Evolutionary conservation across 106 monocot species (phyloP), one percentile per base, ranked within the genome.

Genomic region (Amphibolis antarctica): DNA sequence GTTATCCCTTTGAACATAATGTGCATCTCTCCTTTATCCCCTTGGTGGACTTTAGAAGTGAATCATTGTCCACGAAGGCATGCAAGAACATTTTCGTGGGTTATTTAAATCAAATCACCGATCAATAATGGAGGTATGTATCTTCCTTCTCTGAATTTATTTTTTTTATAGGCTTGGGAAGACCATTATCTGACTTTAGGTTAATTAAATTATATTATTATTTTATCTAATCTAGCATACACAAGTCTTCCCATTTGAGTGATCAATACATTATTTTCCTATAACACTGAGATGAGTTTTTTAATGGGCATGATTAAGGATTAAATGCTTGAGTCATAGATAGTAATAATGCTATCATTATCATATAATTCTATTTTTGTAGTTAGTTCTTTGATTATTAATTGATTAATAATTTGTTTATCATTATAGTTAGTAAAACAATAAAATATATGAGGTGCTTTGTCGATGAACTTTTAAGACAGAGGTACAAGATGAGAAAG

Each of bases 61-160:
- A 53, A 9, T 5, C 20, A 23, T 24, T 53, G 53, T 19, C 23
- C 53, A 24, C 53, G 53, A 50, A 15, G n/a, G 17, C n/a, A 50
- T 50, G 17, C n/a, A 20, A 5, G n/a, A n/a, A n/a, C n/a, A n/a
- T 50, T 36, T 50, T 50, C 50, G n/a, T 36, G 36, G 36, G 36
- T 36, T 36, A 36, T 2, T 7, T 2, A 36, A 4, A 50, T 15
- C 50, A 53, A 53, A 53, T 53, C 10, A 53, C 7, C 21, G 53
- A 36, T 36, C 36, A 36, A 36, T 21, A 53, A 53, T 53, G n/a
- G n/a, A 53, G 53, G 53, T 53, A 53, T 53, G 53, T 53, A 9
- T 53, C 23, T 53, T 53, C 20, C 23, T 53, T 53, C 1, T 36
- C 4, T 36, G 21, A 53, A 21, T 24, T 19, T 1, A 21, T 20